These are phyloP conservation scores for Aquilaria yunnanensis DNA, from an alignment of 345 rosid species.

Conservation along the genomic window DNA sequence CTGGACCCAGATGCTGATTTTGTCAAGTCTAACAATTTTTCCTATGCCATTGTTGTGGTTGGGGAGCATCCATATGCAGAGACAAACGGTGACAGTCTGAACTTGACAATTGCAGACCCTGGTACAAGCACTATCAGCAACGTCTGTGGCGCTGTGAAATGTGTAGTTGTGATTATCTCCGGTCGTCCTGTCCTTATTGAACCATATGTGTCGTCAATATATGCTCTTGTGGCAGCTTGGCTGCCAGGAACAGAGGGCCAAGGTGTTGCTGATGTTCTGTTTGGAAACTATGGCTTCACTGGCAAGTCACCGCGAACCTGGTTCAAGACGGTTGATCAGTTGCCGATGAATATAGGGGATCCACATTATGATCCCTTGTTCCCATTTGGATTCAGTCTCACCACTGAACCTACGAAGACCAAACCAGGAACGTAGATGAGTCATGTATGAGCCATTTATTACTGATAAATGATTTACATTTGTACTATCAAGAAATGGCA, in stretches of 20 bases:
- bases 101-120: conserved; percentile 33
- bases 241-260: conserved; percentile 52
- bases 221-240: conserved; percentile 52
- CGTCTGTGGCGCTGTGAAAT: conserved; percentile 36
- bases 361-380: conserved; percentile 49
- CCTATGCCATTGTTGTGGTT: conserved; percentile 36
- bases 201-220: conserved; percentile 24
- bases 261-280: conserved; percentile 43
- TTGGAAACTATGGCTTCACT: conserved; percentile 43
- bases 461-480: background rate
- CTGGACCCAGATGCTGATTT: conserved; percentile 28
- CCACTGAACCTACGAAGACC: conserved; percentile 13
- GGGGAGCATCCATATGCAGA: conserved; percentile 46
- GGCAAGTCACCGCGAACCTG: conserved; percentile 56
- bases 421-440: background rate
- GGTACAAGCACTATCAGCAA: conserved; percentile 31
- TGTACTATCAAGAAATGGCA: background rate
- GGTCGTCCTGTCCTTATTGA: conserved; percentile 47
- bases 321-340: conserved; percentile 65
- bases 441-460: no score
- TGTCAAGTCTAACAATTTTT: conserved; percentile 35
- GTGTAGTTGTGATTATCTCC: conserved; percentile 33
- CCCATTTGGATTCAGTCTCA: conserved; percentile 59
- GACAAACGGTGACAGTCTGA: conserved; percentile 35
- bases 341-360: conserved; percentile 71